Evolutionary conservation across 225 moss, liverwort and hornwort genomes (phyloP).

Genomic region (Takakia lepidozioides): DNA sequence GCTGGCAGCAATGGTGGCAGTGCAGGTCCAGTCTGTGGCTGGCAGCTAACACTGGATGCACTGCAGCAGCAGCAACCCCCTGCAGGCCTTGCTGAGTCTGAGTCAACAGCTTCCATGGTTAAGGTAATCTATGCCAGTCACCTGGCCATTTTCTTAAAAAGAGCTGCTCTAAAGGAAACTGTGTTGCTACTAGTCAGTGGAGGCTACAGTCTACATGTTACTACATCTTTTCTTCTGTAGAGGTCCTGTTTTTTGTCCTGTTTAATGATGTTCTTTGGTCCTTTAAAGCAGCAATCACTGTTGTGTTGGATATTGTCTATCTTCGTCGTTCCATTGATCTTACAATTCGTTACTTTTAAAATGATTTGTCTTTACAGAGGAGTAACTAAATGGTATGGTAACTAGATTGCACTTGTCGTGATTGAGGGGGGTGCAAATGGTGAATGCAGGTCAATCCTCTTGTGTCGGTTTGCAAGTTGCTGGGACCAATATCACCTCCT

Average conservation of each 20-base stretch:
- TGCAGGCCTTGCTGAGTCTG: slow-evolving; percentile 30
- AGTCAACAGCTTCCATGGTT: slow-evolving; percentile 41
- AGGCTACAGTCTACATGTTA: background rate
- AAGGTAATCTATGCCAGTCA: slow-evolving; percentile 27
- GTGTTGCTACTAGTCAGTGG: no score
- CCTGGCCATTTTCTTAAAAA: no score
- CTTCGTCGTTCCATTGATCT: background rate
- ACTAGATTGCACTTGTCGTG: no score
- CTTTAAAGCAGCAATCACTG: background rate
- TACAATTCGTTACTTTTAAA: slow-evolving; percentile 3
- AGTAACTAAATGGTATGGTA: background rate
- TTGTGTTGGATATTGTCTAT: background rate
- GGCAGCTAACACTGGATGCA: slow-evolving; percentile 80
- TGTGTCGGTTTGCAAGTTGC: slow-evolving; percentile 40
- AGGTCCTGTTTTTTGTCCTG: background rate
- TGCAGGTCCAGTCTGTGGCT: slow-evolving; percentile 58
- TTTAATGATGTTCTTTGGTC: background rate
- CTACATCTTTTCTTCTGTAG: background rate
- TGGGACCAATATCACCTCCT: slow-evolving; percentile 28
- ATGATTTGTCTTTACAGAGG: slow-evolving; percentile 1
- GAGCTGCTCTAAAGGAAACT: no score
- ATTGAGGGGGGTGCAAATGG: no score
- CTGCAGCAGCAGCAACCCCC: slow-evolving; percentile 39
- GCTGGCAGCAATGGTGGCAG: slow-evolving; percentile 50
- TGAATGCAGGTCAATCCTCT: slow-evolving; percentile 45